phyloP scores from a whole-genome alignment of 1,284 basidiomycete species.

The Fomitopsis pinicola region DNA sequence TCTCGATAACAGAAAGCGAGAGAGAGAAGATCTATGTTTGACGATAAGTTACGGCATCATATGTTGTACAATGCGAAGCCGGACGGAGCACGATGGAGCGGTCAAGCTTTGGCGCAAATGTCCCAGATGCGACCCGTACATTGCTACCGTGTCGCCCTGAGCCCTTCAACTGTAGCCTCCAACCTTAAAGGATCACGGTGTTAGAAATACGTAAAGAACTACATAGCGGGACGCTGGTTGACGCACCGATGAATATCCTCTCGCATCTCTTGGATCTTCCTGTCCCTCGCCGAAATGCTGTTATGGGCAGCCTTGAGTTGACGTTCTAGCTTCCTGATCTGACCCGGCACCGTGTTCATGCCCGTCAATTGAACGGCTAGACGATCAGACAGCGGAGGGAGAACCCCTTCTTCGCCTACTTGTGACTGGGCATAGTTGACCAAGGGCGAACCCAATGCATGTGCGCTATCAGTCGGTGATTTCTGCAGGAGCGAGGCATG shows the following conservation, averaged over 20 bases:
- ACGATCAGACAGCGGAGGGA: conserved; percentile 12
- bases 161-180: conserved; percentile 14
- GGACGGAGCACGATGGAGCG: not conserved
- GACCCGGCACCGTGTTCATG: conserved; percentile 22
- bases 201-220: conserved; percentile 5
- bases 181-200: conserved; percentile 4
- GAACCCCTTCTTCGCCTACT: conserved; percentile 4
- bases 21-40: not conserved
- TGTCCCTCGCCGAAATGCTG: conserved; percentile 33
- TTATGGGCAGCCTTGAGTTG: conserved; percentile 33
- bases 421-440: not conserved
- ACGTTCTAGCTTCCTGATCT: conserved; percentile 38
- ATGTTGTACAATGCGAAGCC: not conserved
- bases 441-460: not conserved
- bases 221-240: not conserved
- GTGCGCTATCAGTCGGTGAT: not conserved
- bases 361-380: conserved; percentile 12
- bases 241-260: conserved; percentile 28
- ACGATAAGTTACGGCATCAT: conserved; percentile 6
- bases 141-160: conserved; percentile 6
- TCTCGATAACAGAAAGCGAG: not conserved
- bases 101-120: not conserved
- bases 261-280: conserved; percentile 33
- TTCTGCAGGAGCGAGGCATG: conserved; percentile 6
- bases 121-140: not conserved